Evolutionary conservation across 805 yeast species (phyloP), one percentile per base, ranked within the genome.

Genomic region (Metschnikowia lunata): DNA sequence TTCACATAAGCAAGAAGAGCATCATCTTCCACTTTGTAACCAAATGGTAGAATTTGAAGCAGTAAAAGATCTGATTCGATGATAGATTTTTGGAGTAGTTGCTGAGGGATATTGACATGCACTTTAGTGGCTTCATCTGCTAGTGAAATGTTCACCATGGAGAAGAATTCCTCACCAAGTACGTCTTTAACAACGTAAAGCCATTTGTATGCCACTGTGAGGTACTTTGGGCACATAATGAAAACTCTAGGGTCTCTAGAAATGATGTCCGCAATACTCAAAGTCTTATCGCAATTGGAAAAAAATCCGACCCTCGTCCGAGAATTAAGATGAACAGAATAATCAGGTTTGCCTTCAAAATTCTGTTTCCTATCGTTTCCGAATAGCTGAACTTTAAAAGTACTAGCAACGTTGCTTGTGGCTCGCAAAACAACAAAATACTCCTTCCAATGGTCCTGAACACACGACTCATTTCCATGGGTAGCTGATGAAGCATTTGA

Each of bases 401-500:
- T 90, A 8, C 66, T 62, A 2, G 65, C 69, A 0, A 56, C 38
- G 45, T 71, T 64, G 12, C 78, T 81, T 0, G 86, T 79, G n/a
- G 78, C 74, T 47, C 91, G 67, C 1, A 84, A 82, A 1, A 85
- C 88, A 2, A 85, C 83, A 26, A 80, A 66, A 57, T 81, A 87
- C 58, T 90, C 97, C 48, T 75, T 79, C 93, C 97, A 88, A 38
- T 88, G 65, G 45, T 86, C 90, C 8, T 72, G 48, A 1, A 85
- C 73, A 34, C 78, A 79, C 26, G 71, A 68, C 1, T 73, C 66
- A 45, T 78, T 81, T 8, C 63, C 58, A 47, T 82, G 88, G 11
- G 74, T 69, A 46, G 75, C 72, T 4, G 41, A 34, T 7, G 45
- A 29, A 11, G 51, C 34, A 4, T 39, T 30, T 8, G 46, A 43